Conservation (phyloP, 2,329 filamentous ascomycete species). For the Cryoendolithus antarcticus region DNA sequence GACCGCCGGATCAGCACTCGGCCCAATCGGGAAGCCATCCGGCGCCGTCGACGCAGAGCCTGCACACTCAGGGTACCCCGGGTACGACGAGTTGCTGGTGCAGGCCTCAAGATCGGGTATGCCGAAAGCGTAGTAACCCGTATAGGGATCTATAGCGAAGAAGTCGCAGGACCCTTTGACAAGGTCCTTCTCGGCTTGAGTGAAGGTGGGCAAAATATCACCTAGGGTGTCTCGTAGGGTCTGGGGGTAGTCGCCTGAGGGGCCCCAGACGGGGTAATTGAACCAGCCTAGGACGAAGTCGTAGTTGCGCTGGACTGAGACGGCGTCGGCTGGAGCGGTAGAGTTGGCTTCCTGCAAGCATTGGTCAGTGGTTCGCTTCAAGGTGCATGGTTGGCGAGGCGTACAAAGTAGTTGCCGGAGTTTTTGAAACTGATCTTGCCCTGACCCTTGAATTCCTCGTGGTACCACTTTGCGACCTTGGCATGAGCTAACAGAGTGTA, state of each 20-base stretch:
- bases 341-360: constrained; percentile 16
- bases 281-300: constrained; percentile 30
- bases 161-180: constrained; percentile 23
- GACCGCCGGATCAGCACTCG: constrained; percentile 25
- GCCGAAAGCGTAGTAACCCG: constrained; percentile 17
- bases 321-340: constrained; percentile 21
- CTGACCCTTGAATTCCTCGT: constrained; percentile 28
- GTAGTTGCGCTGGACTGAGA: constrained; percentile 19
- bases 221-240: constrained; percentile 24
- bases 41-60: constrained; percentile 18
- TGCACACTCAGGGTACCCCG: constrained; percentile 31
- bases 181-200: constrained; percentile 18
- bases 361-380: too few relatives aligned
- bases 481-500: constrained; percentile 27
- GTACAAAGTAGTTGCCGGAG: constrained; percentile 23
- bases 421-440: constrained; percentile 28
- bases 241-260: constrained; percentile 29
- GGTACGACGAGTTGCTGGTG: constrained; percentile 27
- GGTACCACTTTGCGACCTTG: constrained; percentile 30
- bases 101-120: constrained; percentile 24
- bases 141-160: constrained; percentile 26
- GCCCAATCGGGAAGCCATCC: constrained; percentile 33
- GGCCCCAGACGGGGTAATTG: constrained; percentile 1
- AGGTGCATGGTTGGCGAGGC: too few relatives aligned
- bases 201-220: constrained; percentile 22